Conservation (phyloP, 2,329 filamentous ascomycete genomes). For the Diaporthe ampelina region DNA sequence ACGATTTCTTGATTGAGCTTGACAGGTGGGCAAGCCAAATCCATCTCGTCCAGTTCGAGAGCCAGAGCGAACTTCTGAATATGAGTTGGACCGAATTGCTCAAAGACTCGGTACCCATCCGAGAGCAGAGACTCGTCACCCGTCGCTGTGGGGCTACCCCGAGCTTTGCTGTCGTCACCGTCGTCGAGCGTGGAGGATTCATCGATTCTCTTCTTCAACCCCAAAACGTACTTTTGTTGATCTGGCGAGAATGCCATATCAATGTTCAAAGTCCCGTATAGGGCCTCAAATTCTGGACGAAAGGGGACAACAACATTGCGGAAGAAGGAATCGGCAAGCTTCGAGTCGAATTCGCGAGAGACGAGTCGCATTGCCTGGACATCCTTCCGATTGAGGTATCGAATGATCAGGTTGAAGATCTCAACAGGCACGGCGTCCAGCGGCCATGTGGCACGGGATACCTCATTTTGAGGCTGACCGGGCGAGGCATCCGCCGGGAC, state of each 20-base stretch:
- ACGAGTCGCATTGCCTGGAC: constrained; percentile 74
- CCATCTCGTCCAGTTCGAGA: constrained; percentile 74
- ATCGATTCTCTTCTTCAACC: constrained; percentile 45
- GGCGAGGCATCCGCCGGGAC: background rate
- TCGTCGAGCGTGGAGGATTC: background rate
- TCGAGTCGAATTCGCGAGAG: constrained; percentile 63
- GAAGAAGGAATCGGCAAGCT: constrained; percentile 62
- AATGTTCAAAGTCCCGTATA: constrained; percentile 55
- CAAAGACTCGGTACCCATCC: constrained; percentile 72
- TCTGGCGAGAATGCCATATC: constrained; percentile 42
- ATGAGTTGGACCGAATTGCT: constrained; percentile 68
- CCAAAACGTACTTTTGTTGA: constrained; percentile 41
- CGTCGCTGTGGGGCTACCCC: constrained; percentile 41
- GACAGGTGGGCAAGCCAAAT: constrained; percentile 63
- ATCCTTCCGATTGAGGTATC: constrained; percentile 68
- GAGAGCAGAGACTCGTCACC: constrained; percentile 52
- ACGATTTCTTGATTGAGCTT: constrained; percentile 69
- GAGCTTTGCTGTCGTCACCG: background rate
- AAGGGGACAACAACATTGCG: constrained; percentile 76
- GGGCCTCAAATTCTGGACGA: constrained; percentile 65
- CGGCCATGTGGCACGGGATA: constrained; percentile 49
- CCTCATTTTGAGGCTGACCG: background rate
- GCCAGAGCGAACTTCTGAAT: constrained; percentile 76
- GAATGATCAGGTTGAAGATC: constrained; percentile 70
- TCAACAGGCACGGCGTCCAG: constrained; percentile 67